Percentiles rank a stretch among this genome's conserved stretches.
These are phyloP conservation scores for Termitomyces sp. DNA, from an alignment of 768 basidiomycete species.

Conservation along the genomic window DNA sequence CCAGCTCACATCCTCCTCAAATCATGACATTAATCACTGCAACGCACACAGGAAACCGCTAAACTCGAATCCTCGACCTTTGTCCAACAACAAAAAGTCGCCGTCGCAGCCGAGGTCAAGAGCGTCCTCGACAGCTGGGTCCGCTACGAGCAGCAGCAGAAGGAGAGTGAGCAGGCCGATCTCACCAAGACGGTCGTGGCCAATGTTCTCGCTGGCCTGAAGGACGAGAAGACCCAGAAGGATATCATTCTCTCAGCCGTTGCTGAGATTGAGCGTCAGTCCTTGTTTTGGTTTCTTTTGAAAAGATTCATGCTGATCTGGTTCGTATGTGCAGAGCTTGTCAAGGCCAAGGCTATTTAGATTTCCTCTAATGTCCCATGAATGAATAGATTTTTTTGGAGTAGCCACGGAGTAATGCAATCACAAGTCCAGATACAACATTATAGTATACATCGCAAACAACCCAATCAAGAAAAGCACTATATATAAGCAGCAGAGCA, in stretches of 20 bases:
- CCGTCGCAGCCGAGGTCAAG: conserved; percentile 86
- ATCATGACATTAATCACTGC: no score
- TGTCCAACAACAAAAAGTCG: conserved; percentile 83
- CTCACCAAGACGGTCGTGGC: conserved; percentile 85
- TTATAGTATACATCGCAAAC: neutral
- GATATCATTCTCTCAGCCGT: conserved; percentile 79
- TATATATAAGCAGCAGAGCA: no score
- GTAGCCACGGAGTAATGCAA: neutral
- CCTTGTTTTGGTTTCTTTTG: neutral
- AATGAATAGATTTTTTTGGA: conserved; percentile 5
- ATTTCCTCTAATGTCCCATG: conserved; percentile 3
- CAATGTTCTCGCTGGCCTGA: conserved; percentile 76
- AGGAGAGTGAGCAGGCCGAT: conserved; percentile 94
- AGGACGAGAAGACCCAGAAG: conserved; percentile 86
- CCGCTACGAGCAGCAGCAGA: conserved; percentile 92
- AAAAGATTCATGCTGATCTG: neutral
- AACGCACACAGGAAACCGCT: conserved; percentile 82
- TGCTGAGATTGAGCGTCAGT: conserved; percentile 90
- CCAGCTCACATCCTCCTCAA: neutral
- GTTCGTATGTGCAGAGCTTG: conserved; percentile 52
- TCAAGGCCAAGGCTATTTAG: conserved; percentile 91
- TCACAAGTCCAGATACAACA: neutral
- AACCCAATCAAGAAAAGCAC: no score
- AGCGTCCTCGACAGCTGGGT: conserved; percentile 97
- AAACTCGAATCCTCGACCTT: conserved; percentile 86